Evolutionary conservation across 177 flowering plant species (phyloP).

Genomic region (Tripterygium wilfordii): DNA sequence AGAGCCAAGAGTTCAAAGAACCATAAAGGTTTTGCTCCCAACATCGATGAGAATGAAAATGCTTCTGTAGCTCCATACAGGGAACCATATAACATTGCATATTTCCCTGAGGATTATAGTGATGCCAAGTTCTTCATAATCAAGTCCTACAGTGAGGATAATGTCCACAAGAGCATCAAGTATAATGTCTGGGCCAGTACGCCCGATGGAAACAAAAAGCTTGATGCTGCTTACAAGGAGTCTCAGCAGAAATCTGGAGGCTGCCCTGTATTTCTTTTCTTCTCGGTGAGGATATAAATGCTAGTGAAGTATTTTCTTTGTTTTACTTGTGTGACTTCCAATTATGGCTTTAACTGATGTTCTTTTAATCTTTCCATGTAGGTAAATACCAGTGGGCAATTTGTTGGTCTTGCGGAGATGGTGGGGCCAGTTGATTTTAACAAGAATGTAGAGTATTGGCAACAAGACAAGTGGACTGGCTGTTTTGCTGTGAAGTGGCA

Average conservation of each 20-base stretch:
- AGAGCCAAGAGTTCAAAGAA: conserved; percentile 26
- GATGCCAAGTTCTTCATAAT: conserved; percentile 38
- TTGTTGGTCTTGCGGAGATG: conserved; percentile 45
- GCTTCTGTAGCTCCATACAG: conserved; percentile 12
- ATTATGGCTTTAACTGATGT: background rate
- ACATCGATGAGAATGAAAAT: conserved; percentile 21
- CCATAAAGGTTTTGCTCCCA: conserved; percentile 15
- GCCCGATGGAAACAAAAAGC: conserved; percentile 39
- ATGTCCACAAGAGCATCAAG: conserved; percentile 45
- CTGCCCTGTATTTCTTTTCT: conserved; percentile 35
- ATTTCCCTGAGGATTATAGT: conserved; percentile 23
- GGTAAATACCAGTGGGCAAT: conserved; percentile 44
- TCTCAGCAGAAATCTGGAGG: conserved; percentile 30
- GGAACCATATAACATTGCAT: conserved; percentile 27
- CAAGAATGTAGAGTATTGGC: conserved; percentile 38
- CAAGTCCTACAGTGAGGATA: conserved; percentile 44
- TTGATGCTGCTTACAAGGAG: conserved; percentile 39
- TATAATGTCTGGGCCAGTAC: conserved; percentile 60
- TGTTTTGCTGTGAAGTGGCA: conserved; percentile 39
- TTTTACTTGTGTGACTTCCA: background rate
- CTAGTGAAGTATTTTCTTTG: background rate
- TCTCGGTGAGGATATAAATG: conserved; percentile 25
- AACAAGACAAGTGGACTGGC: conserved; percentile 45
- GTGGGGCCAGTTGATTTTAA: conserved; percentile 35
- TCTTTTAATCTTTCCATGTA: conserved; percentile 1